A percentile compares a stretch with the other conserved stretches of the same genome.
Evolutionary conservation across 352 stramenopile genomes (phyloP).

Genomic region (Achlya hypogyna): DNA sequence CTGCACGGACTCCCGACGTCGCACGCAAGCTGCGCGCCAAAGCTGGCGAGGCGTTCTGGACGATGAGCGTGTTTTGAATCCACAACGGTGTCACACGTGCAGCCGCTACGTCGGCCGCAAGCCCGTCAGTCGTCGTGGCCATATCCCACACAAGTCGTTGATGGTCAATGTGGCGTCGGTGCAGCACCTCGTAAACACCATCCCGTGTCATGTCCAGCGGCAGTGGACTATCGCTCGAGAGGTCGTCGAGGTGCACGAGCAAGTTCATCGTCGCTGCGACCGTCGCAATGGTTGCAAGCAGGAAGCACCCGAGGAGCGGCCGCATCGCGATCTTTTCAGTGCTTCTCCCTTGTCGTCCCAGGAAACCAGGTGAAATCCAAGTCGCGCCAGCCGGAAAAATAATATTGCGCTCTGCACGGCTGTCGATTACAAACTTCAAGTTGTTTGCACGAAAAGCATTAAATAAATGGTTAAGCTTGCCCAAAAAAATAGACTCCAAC

Average conservation of each 20-base stretch:
- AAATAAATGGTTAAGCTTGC: neutral
- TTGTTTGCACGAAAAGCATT: neutral
- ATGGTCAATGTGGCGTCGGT: neutral
- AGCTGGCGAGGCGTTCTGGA: slow-evolving; percentile 10
- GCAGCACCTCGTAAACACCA: neutral
- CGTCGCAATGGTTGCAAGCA: neutral
- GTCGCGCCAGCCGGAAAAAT: neutral
- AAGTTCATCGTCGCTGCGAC: neutral
- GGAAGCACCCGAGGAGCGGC: neutral
- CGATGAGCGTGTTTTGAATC: slow-evolving; percentile 51
- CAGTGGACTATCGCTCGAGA: neutral
- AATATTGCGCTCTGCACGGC: neutral
- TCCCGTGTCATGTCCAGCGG: neutral
- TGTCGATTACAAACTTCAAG: neutral
- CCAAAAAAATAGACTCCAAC: neutral
- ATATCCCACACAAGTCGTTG: neutral
- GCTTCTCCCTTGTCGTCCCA: neutral
- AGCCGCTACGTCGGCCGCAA: neutral
- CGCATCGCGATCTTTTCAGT: neutral
- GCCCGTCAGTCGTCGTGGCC: neutral
- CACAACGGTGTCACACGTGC: slow-evolving; percentile 26
- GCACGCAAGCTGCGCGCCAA: neutral
- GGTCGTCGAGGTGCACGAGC: neutral
- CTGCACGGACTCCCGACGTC: neutral
- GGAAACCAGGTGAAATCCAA: too few species aligned